phyloP scores from a whole-genome alignment of 2,329 filamentous ascomycete genomes.

The Colletotrichum brevisporum region DNA sequence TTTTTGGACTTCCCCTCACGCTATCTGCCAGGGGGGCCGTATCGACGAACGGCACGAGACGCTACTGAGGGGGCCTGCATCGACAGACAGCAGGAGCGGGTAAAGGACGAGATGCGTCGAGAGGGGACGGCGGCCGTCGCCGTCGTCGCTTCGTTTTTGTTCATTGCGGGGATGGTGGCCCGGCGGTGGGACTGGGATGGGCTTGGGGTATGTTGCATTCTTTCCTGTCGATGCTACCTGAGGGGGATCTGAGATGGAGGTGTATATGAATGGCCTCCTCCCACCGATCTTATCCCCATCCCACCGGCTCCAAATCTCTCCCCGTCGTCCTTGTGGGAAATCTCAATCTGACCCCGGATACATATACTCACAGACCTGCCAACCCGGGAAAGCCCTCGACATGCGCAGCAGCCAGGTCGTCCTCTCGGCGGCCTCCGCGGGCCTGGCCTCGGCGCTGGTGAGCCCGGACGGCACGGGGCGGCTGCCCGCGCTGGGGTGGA shows the following conservation, averaged over 20 bases:
- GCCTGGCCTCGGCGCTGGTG: constrained; percentile 34
- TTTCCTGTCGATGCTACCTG: not conserved
- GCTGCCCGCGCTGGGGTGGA: constrained; percentile 62
- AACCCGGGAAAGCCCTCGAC: not conserved
- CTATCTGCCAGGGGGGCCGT: no score
- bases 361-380: not conserved
- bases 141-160: not conserved
- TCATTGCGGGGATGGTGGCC: constrained; percentile 18
- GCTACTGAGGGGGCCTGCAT: no score
- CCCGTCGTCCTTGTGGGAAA: not conserved
- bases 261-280: constrained; percentile 13
- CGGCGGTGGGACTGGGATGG: constrained; percentile 26
- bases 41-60: no score
- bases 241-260: not conserved
- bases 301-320: constrained; percentile 5
- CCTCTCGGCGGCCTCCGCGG: constrained; percentile 8
- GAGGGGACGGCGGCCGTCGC: not conserved
- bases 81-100: not conserved
- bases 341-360: not conserved
- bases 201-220: constrained; percentile 36
- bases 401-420: constrained; percentile 10
- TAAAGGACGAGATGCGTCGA: constrained; percentile 4
- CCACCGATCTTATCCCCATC: not conserved
- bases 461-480: constrained; percentile 42
- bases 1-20: no score